Evolutionary conservation across 257 asterid genomes (phyloP).

Genomic region (Cinchona pubescens): DNA sequence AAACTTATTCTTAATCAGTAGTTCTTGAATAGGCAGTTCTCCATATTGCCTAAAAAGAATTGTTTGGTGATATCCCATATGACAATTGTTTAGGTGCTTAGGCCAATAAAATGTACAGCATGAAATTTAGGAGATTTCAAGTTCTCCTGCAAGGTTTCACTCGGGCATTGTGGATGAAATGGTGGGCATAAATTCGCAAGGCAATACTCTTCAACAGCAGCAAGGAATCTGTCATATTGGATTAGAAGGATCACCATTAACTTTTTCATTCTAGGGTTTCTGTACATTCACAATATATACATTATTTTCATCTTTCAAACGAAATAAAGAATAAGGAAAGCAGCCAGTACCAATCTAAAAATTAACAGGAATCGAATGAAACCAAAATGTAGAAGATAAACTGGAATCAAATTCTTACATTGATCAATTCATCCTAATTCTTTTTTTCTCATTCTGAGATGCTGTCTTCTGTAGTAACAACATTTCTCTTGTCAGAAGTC

Average conservation of each 20-base stretch:
- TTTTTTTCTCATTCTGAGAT: neutral
- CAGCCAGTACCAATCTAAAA: neutral
- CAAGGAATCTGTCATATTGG: neutral
- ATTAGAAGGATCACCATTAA: neutral
- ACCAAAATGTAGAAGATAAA: neutral
- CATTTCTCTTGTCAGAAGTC: conserved; percentile 59
- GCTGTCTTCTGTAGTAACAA: conserved; percentile 31
- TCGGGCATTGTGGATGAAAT: neutral
- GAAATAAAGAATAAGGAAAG: neutral
- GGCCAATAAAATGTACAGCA: too few relatives aligned
- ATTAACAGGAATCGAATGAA: neutral
- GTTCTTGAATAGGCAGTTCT: too few relatives aligned
- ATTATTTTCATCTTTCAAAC: neutral
- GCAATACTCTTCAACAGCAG: neutral
- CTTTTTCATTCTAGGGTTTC: neutral
- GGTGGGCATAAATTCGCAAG: neutral
- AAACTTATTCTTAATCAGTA: too few relatives aligned
- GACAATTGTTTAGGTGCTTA: too few relatives aligned
- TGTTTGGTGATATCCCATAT: too few relatives aligned
- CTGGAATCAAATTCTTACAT: neutral
- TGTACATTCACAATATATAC: neutral
- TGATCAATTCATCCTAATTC: neutral
- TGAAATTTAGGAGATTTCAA: too few relatives aligned
- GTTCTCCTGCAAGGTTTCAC: too few relatives aligned
- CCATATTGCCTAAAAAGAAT: too few relatives aligned